Conservation (phyloP, 2,329 filamentous ascomycete species). For the Hymenoscyphus repandus region DNA sequence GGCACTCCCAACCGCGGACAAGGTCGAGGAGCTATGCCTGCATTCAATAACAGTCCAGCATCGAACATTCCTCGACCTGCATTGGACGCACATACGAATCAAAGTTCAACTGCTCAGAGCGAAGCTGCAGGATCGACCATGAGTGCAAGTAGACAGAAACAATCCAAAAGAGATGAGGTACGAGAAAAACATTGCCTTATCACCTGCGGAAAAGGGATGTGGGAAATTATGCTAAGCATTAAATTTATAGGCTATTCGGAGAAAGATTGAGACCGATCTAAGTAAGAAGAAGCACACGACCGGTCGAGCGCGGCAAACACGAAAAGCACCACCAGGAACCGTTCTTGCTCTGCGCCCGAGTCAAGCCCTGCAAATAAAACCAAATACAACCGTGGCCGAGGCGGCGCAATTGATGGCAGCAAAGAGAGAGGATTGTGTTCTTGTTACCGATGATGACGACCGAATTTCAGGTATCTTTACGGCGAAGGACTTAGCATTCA, state of each 20-base stretch:
- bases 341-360: constrained; percentile 94
- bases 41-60: constrained; percentile 55
- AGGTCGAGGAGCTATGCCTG: constrained; percentile 50
- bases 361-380: constrained; percentile 95
- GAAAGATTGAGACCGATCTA: constrained; percentile 94
- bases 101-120: constrained; percentile 41
- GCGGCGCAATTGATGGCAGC: constrained; percentile 98
- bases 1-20: constrained; percentile 62
- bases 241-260: constrained; percentile 73
- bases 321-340: constrained; percentile 92
- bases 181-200: constrained; percentile 7
- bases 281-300: constrained; percentile 91
- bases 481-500: constrained; percentile 95
- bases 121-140: constrained; percentile 56
- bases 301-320: constrained; percentile 72
- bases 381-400: constrained; percentile 86
- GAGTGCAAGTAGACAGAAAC: constrained; percentile 92
- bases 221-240: constrained; percentile 8
- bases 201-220: not conserved
- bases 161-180: constrained; percentile 98
- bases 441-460: constrained; percentile 97
- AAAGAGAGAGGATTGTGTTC: constrained; percentile 94
- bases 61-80: constrained; percentile 72
- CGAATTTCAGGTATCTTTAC: constrained; percentile 98
- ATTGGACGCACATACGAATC: constrained; percentile 48